These are phyloP conservation scores for Aspergillus leporis DNA, from an alignment of 495 filamentous ascomycete species.

Conservation along the genomic window DNA sequence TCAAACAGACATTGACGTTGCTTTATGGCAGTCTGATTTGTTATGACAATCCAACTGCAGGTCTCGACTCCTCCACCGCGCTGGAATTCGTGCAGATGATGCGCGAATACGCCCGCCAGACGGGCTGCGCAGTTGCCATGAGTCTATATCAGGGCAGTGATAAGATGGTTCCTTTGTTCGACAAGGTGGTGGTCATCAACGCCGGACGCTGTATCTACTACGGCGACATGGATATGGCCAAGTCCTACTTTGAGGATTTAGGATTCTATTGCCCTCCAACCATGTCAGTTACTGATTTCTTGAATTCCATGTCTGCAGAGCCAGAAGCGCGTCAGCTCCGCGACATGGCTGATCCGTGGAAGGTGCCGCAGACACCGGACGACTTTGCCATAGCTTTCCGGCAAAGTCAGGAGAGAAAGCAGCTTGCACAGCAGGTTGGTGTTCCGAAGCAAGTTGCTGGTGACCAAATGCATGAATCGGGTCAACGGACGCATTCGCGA, in stretches of 20 bases:
- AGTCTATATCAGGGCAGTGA: slow-evolving; percentile 54
- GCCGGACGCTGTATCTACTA: slow-evolving; percentile 52
- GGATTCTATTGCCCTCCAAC: slow-evolving; percentile 59
- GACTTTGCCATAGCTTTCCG: slow-evolving; percentile 12
- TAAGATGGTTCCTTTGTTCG: slow-evolving; percentile 47
- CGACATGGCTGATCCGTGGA: slow-evolving; percentile 31
- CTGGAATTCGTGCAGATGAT: slow-evolving; percentile 33
- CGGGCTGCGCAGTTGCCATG: slow-evolving; percentile 25
- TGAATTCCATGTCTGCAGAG: slow-evolving; percentile 61
- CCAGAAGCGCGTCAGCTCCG: slow-evolving; percentile 53
- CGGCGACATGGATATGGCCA: slow-evolving; percentile 51
- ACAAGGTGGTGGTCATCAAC: slow-evolving; percentile 60
- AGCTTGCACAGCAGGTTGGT: background rate
- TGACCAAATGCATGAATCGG: no score
- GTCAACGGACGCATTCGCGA: no score
- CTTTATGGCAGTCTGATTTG: slow-evolving; percentile 23
- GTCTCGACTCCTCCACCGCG: slow-evolving; percentile 52
- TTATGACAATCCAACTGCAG: slow-evolving; percentile 52
- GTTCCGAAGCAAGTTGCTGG: no score
- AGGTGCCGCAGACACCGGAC: slow-evolving; percentile 30
- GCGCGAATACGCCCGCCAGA: slow-evolving; percentile 24
- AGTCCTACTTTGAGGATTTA: slow-evolving; percentile 57
- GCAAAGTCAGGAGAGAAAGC: background rate
- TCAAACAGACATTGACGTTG: slow-evolving; percentile 20
- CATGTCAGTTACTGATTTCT: slow-evolving; percentile 61